Evolutionary conservation across 805 yeast genomes (phyloP).

Genomic region (Tetrapisispora nanseiensis): DNA sequence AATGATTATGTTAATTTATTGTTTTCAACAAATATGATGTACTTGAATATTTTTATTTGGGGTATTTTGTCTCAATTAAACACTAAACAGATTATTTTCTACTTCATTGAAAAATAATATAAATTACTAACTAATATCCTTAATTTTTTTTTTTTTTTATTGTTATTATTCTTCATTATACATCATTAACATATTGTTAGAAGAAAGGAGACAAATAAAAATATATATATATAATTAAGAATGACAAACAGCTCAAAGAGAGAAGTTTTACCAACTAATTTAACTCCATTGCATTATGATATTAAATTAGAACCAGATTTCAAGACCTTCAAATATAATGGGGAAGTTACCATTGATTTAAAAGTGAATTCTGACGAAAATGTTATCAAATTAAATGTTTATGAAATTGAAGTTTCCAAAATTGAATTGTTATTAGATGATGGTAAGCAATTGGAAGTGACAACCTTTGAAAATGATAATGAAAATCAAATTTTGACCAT

Average conservation of each 20-base stretch:
- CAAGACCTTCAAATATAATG: constrained; percentile 48
- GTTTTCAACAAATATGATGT: no score
- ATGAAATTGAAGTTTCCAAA: constrained; percentile 53
- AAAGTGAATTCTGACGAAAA: constrained; percentile 38
- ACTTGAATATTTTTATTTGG: no score
- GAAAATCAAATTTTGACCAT: constrained; percentile 52
- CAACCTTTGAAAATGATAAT: constrained; percentile 24
- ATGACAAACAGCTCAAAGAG: constrained; percentile 14
- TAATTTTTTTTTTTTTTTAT: background rate
- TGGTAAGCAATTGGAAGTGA: constrained; percentile 34
- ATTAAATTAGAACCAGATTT: constrained; percentile 56
- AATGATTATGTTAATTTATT: no score
- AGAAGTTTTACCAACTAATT: constrained; percentile 48
- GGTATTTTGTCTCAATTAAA: no score
- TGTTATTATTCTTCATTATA: background rate
- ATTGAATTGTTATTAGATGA: constrained; percentile 34
- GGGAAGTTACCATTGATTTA: constrained; percentile 45
- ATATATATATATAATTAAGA: no score
- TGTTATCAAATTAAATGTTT: constrained; percentile 45
- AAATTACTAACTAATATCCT: no score
- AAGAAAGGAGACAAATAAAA: no score
- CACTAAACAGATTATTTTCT: no score
- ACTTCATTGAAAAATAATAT: no score
- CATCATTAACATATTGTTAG: no score
- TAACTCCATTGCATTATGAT: constrained; percentile 67